Evolutionary conservation across 306 rosid species (phyloP), one percentile per base, ranked within the genome.

Genomic region (Cucumis hystrix): DNA sequence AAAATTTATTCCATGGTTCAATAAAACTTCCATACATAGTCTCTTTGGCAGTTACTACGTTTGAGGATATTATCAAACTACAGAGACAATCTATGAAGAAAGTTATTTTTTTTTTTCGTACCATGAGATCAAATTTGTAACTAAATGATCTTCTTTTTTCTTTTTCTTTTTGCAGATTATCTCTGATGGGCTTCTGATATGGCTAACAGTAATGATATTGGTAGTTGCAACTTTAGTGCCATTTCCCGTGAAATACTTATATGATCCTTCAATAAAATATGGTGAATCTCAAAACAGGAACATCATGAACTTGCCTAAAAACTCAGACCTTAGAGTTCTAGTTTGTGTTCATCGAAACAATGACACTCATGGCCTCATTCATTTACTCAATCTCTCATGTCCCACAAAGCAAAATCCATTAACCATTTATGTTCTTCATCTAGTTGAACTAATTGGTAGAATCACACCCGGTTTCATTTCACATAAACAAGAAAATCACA

Each of bases 261-360:
- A 91, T 25, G 87, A 91, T 14, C 92, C 94, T 30, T 30, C 91
- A 39, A 91, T 81, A 70, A 91, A 87, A 75, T 80, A 52, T 17
- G 57, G 8, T 52, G 57, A 6, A 7, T 87, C 84, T 86, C 73
- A 81, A 18, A 85, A 78, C 45, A 86, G 90, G 37, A 91, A 87
- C 49, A 63, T 91, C 30, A 0, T 56, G 2, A 68, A 86, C 21
- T 69, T 83, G 0, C 79, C 43, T 62, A 55, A 10, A 10, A 82
- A 88, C 79, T 6, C 87, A 0, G 91, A 88, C 79, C 82, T 88
- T 33, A 65, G 91, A 57, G 75, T 89, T 1, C 76, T 89, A 0
- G 33, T 84, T 14, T 78, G 88, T 61, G 83, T 87, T 70, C 85
- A 87, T 66, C 55, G 82, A 49, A 35, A 79, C 1, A 80, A 87